Conservation (phyloP, 257 asterid genomes). For the Cordia subcordata region DNA sequence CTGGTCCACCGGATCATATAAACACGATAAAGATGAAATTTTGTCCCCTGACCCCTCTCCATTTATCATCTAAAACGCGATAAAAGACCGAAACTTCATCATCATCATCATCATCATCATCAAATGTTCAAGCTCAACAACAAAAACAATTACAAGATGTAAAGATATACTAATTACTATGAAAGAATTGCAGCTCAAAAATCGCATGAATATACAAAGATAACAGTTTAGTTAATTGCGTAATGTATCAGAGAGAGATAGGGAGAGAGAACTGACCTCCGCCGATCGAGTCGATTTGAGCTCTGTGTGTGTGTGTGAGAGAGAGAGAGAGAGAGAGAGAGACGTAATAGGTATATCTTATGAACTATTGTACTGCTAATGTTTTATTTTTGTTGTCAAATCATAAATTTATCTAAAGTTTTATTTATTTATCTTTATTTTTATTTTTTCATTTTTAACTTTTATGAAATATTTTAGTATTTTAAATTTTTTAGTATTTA, state of each 20-base stretch:
- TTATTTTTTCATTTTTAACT: too few relatives aligned
- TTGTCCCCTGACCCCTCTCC: slow-evolving; percentile 56
- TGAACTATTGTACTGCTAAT: too few relatives aligned
- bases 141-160: neutral
- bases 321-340: slow-evolving; percentile 1
- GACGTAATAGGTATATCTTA: neutral
- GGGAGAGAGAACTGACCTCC: slow-evolving; percentile 16
- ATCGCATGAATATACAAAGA: neutral
- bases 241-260: neutral
- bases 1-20: slow-evolving; percentile 37
- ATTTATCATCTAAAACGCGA: slow-evolving; percentile 36
- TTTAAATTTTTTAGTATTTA: too few relatives aligned
- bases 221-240: neutral
- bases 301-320: neutral
- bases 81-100: neutral
- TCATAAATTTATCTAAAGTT: too few relatives aligned
- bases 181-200: neutral
- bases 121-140: neutral
- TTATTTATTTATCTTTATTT: too few relatives aligned
- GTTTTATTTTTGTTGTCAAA: too few relatives aligned
- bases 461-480: too few relatives aligned
- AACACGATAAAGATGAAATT: slow-evolving; percentile 21
- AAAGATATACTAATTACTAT: neutral
- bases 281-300: slow-evolving; percentile 2
- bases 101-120: too few relatives aligned